Evolutionary conservation across 768 basidiomycete genomes (phyloP).

Genomic region (Suillus subalutaceus): DNA sequence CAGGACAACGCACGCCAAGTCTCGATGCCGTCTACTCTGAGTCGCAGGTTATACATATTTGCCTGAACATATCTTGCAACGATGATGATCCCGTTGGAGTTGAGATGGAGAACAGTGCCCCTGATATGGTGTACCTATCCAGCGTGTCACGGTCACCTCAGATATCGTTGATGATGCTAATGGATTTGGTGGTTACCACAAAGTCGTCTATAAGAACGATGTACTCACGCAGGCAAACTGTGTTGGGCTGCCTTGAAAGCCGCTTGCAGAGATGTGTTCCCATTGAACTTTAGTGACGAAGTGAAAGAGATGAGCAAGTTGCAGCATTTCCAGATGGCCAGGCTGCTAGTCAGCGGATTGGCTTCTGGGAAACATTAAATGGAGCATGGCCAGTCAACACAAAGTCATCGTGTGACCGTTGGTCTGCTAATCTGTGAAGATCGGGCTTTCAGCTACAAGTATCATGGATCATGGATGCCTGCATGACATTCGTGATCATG

Average conservation of each 20-base stretch:
- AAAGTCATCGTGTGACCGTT: not conserved
- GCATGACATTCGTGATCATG: not conserved
- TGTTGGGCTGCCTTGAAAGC: constrained; percentile 12
- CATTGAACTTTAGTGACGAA: constrained; percentile 16
- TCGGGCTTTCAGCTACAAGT: not conserved
- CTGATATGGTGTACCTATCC: constrained; percentile 31
- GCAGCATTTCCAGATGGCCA: constrained; percentile 29
- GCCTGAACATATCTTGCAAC: constrained; percentile 23
- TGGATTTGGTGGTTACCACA: constrained; percentile 1
- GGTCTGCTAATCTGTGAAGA: not conserved
- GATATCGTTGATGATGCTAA: not conserved
- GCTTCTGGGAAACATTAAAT: constrained; percentile 32
- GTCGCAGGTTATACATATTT: constrained; percentile 20
- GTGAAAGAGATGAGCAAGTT: constrained; percentile 20
- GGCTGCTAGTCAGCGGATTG: constrained; percentile 17
- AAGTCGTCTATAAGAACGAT: constrained; percentile 28
- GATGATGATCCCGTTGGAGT: constrained; percentile 20
- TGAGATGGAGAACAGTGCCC: constrained; percentile 29
- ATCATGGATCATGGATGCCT: not conserved
- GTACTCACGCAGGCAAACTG: constrained; percentile 16
- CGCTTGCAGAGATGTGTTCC: constrained; percentile 13
- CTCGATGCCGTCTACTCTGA: constrained; percentile 19
- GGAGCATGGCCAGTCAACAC: constrained; percentile 24
- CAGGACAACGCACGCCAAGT: not conserved
- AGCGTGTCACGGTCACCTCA: constrained; percentile 16